phyloP scores from a whole-genome alignment of 805 yeast genomes.

The Saturnispora sanitii region DNA sequence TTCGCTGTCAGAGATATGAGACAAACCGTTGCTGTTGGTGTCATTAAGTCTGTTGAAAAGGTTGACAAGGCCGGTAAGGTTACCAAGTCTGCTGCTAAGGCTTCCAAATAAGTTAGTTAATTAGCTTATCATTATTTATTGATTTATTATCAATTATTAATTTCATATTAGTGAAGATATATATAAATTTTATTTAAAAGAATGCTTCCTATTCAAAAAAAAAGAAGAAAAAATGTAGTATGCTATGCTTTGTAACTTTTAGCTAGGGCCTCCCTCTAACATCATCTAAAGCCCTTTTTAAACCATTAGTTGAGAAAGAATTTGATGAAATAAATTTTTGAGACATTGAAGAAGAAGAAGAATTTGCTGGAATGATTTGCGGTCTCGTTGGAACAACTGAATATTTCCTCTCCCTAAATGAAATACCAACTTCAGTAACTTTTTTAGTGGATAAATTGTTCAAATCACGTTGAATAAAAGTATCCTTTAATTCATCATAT shows the following conservation, averaged over 20 bases:
- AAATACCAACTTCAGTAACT: slow-evolving; percentile 62
- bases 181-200: slow-evolving; percentile 2
- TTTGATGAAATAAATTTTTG: too few species aligned
- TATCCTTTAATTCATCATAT: slow-evolving; percentile 66
- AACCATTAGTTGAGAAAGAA: background rate
- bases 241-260: slow-evolving; percentile 9
- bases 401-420: slow-evolving; percentile 57
- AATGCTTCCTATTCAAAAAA: slow-evolving; percentile 8
- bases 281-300: background rate
- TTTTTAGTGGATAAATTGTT: slow-evolving; percentile 32
- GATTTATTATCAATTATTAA: background rate
- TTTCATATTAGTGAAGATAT: slow-evolving; percentile 7
- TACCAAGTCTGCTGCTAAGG: slow-evolving; percentile 91
- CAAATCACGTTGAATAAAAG: slow-evolving; percentile 59
- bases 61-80: slow-evolving; percentile 81
- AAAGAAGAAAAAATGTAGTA: slow-evolving; percentile 1
- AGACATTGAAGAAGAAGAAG: too few species aligned
- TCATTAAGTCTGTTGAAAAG: slow-evolving; percentile 91
- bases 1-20: slow-evolving; percentile 99
- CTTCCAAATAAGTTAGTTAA: slow-evolving; percentile 44
- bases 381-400: slow-evolving; percentile 76
- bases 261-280: background rate
- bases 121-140: background rate
- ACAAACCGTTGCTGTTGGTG: slow-evolving; percentile 99
- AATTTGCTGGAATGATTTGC: slow-evolving; percentile 9